A percentile compares a stretch with the other conserved stretches of the same genome.
These are phyloP conservation scores for Globisporangium canariense DNA, from an alignment of 352 stramenopile species.

Conservation along the genomic window DNA sequence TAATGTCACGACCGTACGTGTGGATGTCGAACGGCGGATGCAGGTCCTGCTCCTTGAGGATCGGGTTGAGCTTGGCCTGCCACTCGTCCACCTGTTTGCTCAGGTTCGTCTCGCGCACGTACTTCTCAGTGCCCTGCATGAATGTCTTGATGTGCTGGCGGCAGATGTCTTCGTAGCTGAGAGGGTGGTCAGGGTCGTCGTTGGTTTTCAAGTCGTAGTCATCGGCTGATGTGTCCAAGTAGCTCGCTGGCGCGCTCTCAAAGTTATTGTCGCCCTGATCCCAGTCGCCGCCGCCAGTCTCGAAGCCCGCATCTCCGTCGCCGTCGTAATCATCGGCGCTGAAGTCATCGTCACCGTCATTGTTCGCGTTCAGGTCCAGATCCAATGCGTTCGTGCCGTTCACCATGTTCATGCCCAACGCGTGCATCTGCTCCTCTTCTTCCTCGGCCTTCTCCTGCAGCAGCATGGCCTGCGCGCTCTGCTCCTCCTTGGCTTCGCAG, in stretches of 20 bases:
- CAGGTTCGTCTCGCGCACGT: slow-evolving; percentile 69
- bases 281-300: slow-evolving; percentile 17
- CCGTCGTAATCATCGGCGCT: slow-evolving; percentile 32
- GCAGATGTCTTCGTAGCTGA: slow-evolving; percentile 73
- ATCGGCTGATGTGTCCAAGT: background rate
- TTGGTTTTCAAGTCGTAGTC: slow-evolving; percentile 1
- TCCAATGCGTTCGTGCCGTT: slow-evolving; percentile 23
- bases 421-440: slow-evolving; percentile 55
- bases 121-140: slow-evolving; percentile 79
- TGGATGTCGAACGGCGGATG: slow-evolving; percentile 78
- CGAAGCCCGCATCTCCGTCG: slow-evolving; percentile 15
- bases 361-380: slow-evolving; percentile 32
- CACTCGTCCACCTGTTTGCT: slow-evolving; percentile 72
- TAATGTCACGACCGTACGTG: slow-evolving; percentile 56
- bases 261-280: slow-evolving; percentile 20
- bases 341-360: slow-evolving; percentile 16
- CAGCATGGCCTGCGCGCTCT: slow-evolving; percentile 65
- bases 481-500: slow-evolving; percentile 40
- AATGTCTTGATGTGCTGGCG: slow-evolving; percentile 74
- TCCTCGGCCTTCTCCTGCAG: slow-evolving; percentile 66
- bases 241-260: background rate
- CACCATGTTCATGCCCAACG: slow-evolving; percentile 31
- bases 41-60: slow-evolving; percentile 67
- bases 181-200: slow-evolving; percentile 21
- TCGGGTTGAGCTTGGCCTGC: slow-evolving; percentile 69